Conservation (phyloP, 2,329 filamentous ascomycete species). For the Ceratocystis alfenasii region DNA sequence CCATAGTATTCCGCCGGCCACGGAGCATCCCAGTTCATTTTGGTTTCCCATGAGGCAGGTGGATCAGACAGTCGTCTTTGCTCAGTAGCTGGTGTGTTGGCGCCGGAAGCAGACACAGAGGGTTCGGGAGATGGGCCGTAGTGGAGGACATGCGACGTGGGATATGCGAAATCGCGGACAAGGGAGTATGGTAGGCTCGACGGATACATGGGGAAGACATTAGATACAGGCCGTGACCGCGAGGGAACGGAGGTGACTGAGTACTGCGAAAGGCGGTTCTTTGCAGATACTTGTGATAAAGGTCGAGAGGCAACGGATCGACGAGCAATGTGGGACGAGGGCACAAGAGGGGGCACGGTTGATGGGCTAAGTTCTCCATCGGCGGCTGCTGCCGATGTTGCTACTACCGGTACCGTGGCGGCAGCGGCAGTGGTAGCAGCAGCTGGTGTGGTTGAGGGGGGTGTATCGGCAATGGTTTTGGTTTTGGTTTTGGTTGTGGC, state of each 20-base stretch:
- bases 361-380: conserved; percentile 41
- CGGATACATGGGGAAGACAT: conserved; percentile 69
- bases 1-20: conserved; percentile 44
- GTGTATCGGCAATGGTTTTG: conserved; percentile 27
- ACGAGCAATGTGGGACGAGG: conserved; percentile 42
- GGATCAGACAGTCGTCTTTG: conserved; percentile 71
- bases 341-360: conserved; percentile 45
- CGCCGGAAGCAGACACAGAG: conserved; percentile 56
- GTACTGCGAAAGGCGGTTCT: conserved; percentile 73
- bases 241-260: conserved; percentile 57
- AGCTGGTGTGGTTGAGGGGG: background rate
- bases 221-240: conserved; percentile 68
- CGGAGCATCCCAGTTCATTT: conserved; percentile 44
- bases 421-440: conserved; percentile 40
- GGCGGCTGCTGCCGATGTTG: conserved; percentile 22
- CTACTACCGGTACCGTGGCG: conserved; percentile 29
- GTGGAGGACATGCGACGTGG: conserved; percentile 69
- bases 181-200: conserved; percentile 79
- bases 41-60: conserved; percentile 61
- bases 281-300: conserved; percentile 59
- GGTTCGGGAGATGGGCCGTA: conserved; percentile 79
- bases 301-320: conserved; percentile 52
- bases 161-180: conserved; percentile 93
- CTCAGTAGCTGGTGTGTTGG: conserved; percentile 78
- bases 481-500: background rate